These are phyloP conservation scores for Capsicum baccatum DNA, from an alignment of 257 asterid genomes.

Conservation along the genomic window DNA sequence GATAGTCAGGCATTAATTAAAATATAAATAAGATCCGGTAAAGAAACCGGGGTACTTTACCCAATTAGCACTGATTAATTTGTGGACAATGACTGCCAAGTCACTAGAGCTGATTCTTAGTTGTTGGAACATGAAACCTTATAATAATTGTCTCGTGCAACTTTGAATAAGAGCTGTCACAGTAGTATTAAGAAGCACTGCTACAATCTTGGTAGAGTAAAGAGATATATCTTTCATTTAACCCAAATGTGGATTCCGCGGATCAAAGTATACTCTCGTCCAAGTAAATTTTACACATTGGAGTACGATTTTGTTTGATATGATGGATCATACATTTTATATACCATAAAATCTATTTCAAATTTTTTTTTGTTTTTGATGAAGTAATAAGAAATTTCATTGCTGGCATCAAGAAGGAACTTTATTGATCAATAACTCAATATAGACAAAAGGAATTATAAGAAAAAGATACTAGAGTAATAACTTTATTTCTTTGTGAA, in stretches of 20 bases:
- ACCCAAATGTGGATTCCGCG: too few species aligned
- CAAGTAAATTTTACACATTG: not conserved
- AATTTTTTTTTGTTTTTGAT: too few species aligned
- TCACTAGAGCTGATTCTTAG: not conserved
- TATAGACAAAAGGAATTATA: not conserved
- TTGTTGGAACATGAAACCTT: not conserved
- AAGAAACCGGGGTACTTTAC: not conserved
- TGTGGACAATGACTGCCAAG: not conserved
- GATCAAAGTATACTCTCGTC: too few species aligned
- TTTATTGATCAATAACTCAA: not conserved
- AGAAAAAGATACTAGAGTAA: not conserved
- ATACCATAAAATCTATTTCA: not conserved
- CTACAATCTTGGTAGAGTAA: too few species aligned
- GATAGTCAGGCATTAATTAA: not conserved
- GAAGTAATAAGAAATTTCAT: too few species aligned
- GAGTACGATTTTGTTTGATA: not conserved
- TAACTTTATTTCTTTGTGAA: not conserved
- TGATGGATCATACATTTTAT: not conserved
- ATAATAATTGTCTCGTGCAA: not conserved
- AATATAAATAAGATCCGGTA: not conserved
- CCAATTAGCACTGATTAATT: slow-evolving; percentile 4
- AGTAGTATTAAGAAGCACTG: too few species aligned
- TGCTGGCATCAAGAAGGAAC: too few species aligned
- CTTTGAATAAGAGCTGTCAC: too few species aligned
- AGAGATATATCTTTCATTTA: too few species aligned